Conservation (phyloP, 2,329 filamentous ascomycete species). For the Mycosphaerella sp. region DNA sequence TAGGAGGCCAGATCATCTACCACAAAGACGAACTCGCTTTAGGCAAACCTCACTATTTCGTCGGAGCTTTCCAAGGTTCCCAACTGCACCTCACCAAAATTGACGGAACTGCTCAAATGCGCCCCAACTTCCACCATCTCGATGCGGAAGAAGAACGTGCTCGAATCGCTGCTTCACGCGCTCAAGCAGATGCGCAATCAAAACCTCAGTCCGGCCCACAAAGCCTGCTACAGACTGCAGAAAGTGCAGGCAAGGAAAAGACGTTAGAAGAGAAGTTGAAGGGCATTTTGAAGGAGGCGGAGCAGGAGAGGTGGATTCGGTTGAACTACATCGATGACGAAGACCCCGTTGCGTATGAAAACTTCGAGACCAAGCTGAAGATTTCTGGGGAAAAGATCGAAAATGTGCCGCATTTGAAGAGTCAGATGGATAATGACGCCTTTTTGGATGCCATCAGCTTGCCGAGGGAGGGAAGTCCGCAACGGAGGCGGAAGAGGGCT, state of each 20-base stretch:
- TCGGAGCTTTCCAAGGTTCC: slow-evolving; percentile 82
- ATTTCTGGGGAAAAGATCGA: slow-evolving; percentile 39
- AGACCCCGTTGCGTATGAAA: slow-evolving; percentile 64
- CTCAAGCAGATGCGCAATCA: slow-evolving; percentile 38
- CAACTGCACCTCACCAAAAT: slow-evolving; percentile 82
- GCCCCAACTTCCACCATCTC: slow-evolving; percentile 86
- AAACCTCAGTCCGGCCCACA: slow-evolving; percentile 27
- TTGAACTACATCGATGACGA: slow-evolving; percentile 80
- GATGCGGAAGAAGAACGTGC: slow-evolving; percentile 75
- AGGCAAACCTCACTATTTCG: slow-evolving; percentile 72
- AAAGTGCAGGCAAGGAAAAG: background rate
- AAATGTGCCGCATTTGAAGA: slow-evolving; percentile 45
- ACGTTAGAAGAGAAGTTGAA: slow-evolving; percentile 52
- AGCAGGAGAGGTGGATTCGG: slow-evolving; percentile 74
- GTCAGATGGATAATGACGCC: slow-evolving; percentile 50
- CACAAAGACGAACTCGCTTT: slow-evolving; percentile 60
- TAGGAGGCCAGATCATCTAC: slow-evolving; percentile 69
- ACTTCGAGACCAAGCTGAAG: slow-evolving; percentile 68
- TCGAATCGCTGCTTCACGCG: slow-evolving; percentile 39
- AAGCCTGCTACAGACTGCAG: slow-evolving; percentile 2
- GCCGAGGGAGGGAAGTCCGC: slow-evolving; percentile 36
- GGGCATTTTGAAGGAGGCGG: slow-evolving; percentile 67
- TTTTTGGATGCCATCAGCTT: slow-evolving; percentile 60
- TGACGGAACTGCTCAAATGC: slow-evolving; percentile 76
- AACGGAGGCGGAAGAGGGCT: slow-evolving; percentile 36